Percentiles rank a stretch among this genome's conserved stretches.
phyloP scores from a whole-genome alignment of 2,329 filamentous ascomycete genomes.

The Sclerotinia borealis region DNA sequence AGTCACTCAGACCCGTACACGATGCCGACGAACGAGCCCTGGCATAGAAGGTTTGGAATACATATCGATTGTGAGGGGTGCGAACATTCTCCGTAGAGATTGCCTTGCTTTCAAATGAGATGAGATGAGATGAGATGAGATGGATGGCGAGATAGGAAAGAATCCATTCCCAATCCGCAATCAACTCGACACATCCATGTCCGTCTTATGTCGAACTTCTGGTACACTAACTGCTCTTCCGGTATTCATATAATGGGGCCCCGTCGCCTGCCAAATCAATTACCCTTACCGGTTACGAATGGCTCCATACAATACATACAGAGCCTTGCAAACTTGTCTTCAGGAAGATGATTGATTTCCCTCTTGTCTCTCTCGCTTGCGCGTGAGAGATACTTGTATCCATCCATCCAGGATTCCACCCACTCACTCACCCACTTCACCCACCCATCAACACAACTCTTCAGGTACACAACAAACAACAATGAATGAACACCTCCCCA shows the following conservation, averaged over 20 bases:
- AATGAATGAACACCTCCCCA: neutral
- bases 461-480: neutral
- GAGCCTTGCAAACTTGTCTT: neutral
- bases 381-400: constrained; percentile 9
- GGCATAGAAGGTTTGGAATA: constrained; percentile 1
- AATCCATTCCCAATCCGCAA: too few relatives aligned
- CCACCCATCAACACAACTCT: neutral
- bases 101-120: neutral
- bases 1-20: neutral
- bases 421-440: neutral
- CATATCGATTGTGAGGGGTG: neutral
- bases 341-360: constrained; percentile 3
- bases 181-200: too few relatives aligned
- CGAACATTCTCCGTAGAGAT: constrained; percentile 3
- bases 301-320: neutral
- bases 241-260: neutral
- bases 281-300: neutral
- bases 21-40: neutral
- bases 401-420: constrained; percentile 12
- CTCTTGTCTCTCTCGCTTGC: constrained; percentile 10
- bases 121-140: too few relatives aligned
- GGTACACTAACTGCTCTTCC: neutral
- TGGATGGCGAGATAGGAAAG: neutral
- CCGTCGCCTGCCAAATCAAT: constrained; percentile 4
- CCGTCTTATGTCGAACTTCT: neutral